Evolutionary conservation across 306 rosid species (phyloP).

Genomic region (Cicer yamashitae): DNA sequence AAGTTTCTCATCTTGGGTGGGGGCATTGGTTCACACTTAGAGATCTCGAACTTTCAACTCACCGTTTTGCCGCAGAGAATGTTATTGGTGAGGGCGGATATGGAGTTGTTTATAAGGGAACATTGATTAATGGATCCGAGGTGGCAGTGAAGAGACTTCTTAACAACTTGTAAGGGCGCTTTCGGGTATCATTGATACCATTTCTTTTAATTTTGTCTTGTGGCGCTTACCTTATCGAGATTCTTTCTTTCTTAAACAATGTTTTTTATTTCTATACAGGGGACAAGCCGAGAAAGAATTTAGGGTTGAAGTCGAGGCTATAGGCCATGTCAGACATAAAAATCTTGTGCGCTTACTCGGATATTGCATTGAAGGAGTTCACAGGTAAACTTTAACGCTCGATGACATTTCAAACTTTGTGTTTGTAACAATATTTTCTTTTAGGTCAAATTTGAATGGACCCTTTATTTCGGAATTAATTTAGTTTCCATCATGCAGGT

Average conservation of each 20-base stretch:
- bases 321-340: slow-evolving; percentile 94
- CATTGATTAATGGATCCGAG: slow-evolving; percentile 87
- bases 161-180: slow-evolving; percentile 78
- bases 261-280: slow-evolving; percentile 50
- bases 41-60: slow-evolving; percentile 87
- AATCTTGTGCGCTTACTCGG: slow-evolving; percentile 94
- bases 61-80: slow-evolving; percentile 72
- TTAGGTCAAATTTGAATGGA: not conserved
- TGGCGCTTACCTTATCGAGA: not conserved
- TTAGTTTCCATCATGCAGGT: slow-evolving; percentile 52
- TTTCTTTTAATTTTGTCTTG: slow-evolving; percentile 22
- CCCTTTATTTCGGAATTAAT: not conserved
- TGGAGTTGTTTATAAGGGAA: slow-evolving; percentile 91
- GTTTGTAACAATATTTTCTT: not conserved
- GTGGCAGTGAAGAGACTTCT: slow-evolving; percentile 95
- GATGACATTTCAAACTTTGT: slow-evolving; percentile 2
- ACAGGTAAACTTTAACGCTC: slow-evolving; percentile 58
- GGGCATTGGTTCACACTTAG: slow-evolving; percentile 98
- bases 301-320: slow-evolving; percentile 97
- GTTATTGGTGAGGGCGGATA: slow-evolving; percentile 97
- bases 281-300: slow-evolving; percentile 98
- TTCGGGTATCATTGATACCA: slow-evolving; percentile 21
- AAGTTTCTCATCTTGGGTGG: slow-evolving; percentile 96
- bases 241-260: slow-evolving; percentile 20
- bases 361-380: slow-evolving; percentile 94